Evolutionary conservation across 2,329 filamentous ascomycete genomes (phyloP), one percentile per base, ranked within the genome.

Genomic region (Diaporthe sp.): DNA sequence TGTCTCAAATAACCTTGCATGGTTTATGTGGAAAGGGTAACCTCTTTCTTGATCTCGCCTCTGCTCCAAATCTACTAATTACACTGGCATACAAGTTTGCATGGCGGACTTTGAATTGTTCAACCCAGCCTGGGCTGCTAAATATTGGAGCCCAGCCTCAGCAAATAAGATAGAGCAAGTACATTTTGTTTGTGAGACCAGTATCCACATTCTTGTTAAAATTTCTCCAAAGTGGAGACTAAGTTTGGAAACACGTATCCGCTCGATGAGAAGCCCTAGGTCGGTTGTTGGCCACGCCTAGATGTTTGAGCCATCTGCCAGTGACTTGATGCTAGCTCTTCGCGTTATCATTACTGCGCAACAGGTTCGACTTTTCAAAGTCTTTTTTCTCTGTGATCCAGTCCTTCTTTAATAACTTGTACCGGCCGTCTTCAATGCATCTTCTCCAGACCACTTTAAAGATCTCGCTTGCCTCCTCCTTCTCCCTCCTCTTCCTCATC

Each of bases 361-460:
- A 7, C 64, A 3, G 45, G 17, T 28, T 55, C n/a, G 55, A 71
- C 28, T 52, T 71, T 25, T 25, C 19, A 1, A 64, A 74, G 3
- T 38, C 66, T 54, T 64, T 76, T 40, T 72, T 76, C 10, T 47
- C 72, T 25, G n/a, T 28, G 12, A 40, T 7, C 74, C 74, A 76
- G 8, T 66, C n/a, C 61, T 42, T 82, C 77, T 89, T 90, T 78
- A 84, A 77, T 60, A 76, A 77, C 75, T 80, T 40, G 80, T 89
- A 89, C 40, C 81, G 84, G 75, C 85, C 83, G 79, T 87, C 82
- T 42, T 72, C 78, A 73, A 81, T 85, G 81, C 83, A 88, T 77
- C 78, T 81, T 76, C 87, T 83, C 89, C 87, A 90, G 4, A 85
- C 83, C 75, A 81, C 84, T 61, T 83, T 83, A 75, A 90, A 90